Conservation (phyloP, 1,284 basidiomycete genomes). For the Uromyces viciae-fabae region DNA sequence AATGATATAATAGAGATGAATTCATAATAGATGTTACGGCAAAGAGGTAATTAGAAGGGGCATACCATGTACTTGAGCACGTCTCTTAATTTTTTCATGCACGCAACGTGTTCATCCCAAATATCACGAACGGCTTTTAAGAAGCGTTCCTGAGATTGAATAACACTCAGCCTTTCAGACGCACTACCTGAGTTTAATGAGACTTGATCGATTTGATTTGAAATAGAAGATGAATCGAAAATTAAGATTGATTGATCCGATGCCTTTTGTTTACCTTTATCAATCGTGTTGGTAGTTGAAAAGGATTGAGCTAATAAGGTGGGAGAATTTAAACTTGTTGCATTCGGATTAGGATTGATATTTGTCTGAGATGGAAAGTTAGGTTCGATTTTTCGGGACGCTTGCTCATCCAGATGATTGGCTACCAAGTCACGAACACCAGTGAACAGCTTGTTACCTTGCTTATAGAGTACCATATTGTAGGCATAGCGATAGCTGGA, state of each 20-base stretch:
- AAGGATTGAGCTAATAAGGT: slow-evolving; percentile 53
- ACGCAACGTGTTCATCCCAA: slow-evolving; percentile 90
- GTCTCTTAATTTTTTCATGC: slow-evolving; percentile 83
- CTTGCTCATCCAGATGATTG: slow-evolving; percentile 77
- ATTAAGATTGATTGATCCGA: slow-evolving; percentile 33
- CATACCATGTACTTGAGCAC: slow-evolving; percentile 93
- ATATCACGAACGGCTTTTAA: slow-evolving; percentile 77
- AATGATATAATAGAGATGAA: not conserved
- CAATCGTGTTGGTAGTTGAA: slow-evolving; percentile 31
- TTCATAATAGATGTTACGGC: not conserved
- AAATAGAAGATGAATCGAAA: slow-evolving; percentile 22
- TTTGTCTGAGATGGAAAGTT: slow-evolving; percentile 65
- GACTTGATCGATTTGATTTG: slow-evolving; percentile 17
- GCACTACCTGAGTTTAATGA: slow-evolving; percentile 43
- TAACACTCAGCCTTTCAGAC: slow-evolving; percentile 49
- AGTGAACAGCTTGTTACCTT: slow-evolving; percentile 81
- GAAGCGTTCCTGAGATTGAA: slow-evolving; percentile 63
- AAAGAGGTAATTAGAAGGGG: slow-evolving; percentile 11
- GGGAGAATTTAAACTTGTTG: slow-evolving; percentile 63
- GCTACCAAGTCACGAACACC: slow-evolving; percentile 75
- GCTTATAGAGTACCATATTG: slow-evolving; percentile 83
- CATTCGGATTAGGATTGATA: slow-evolving; percentile 60
- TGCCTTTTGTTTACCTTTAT: slow-evolving; percentile 48
- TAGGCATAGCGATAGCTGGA: slow-evolving; percentile 73
- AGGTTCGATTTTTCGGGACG: slow-evolving; percentile 72